Evolutionary conservation across 768 basidiomycete genomes (phyloP), one percentile per base, ranked within the genome.

Genomic region (Hysterangium stoloniferum): DNA sequence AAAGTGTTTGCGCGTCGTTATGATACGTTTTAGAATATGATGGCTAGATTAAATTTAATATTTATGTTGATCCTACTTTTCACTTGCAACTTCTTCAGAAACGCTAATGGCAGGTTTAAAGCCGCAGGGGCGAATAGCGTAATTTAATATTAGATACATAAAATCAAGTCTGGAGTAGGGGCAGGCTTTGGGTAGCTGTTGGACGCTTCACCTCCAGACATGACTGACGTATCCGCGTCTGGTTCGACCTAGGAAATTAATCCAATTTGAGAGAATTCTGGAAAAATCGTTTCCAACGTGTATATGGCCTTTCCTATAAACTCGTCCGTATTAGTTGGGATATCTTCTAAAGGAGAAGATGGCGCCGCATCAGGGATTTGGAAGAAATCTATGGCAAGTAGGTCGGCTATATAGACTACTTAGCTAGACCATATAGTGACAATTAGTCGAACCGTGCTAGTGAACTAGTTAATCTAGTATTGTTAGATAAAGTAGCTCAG

Each of bases 61-160:
- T n/a, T n/a, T n/a, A n/a, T n/a, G n/a, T n/a, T n/a, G n/a, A n/a
- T 51, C 70, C 27, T 57, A 83, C 85, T 86, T 73, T 90, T 84
- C 13, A 88, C 68, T 41, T 78, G 76, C 35, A 88, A 67, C 0
- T 77, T 84, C 45, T 74, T 71, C 1, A 85, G 84, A 49, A 89
- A 81, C 0, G 86, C 84, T 4, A 78, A 58, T 2, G 84, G 86
- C 27, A 88, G 69, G 29, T n/a, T 40, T 5, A 51, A 31, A 6
- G 71, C 68, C 0, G 71, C 65, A 2, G 86, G 86, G 85, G 87
- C 0, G 79, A 84, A 59, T 89, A 89, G 13, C 69, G 69, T 37
- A 89, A 66, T 32, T 75, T 69, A 22, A 90, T 64, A 44, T 75
- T 71, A 0, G 80, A 74, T 33, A 80, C 83, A 61, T 90, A 90